Evolutionary conservation across 805 yeast genomes (phyloP), one percentile per base, ranked within the genome.

Genomic region (Candida tibetensis): DNA sequence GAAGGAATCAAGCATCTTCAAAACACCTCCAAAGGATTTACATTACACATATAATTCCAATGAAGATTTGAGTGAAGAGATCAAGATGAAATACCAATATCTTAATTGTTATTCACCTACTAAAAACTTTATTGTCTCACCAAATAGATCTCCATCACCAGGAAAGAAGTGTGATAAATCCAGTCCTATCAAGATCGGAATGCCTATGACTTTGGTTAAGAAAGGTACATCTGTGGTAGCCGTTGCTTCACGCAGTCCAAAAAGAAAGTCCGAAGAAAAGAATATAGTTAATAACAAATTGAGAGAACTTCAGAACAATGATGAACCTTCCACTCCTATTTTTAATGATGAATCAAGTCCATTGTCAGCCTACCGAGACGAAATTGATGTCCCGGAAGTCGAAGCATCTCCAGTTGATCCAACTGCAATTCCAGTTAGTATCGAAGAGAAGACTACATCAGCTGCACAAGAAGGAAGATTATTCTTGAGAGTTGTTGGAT

Each of bases 401-500:
- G 30, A 12, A 6, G 17, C 37, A 12, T n/a, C 28, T 5, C 29
- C 27, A n/a, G 28, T 16, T 10, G 23, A 21, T 1, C 23, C 28
- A 12, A 10, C 5, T 2, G n/a, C 15, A 8, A 19, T 14, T 5
- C 28, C 17, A 7, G 29, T 28, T n/a, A 22, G 28, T 10, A 22
- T 28, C 29, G 35, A 30, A 28, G 47, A 45, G 23, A 30, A 37
- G 17, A 17, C 31, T 19, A 25, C n/a, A 4, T 34, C 38, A 5
- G 33, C 45, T 2, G 16, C 40, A 3, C 41, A 39, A 12, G 77
- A 76, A 40, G 88, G 87, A 8, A 64, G 77, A 22, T 52, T 81
- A 5, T 81, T 80, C 55, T 50, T 81, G 28, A 59, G 74, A 31
- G 60, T 81, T 10, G 60, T 72, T 35, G 72, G 72, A 1, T 55